Conservation (phyloP, 1,139 yeast species). For the Dujonia santamariae region DNA sequence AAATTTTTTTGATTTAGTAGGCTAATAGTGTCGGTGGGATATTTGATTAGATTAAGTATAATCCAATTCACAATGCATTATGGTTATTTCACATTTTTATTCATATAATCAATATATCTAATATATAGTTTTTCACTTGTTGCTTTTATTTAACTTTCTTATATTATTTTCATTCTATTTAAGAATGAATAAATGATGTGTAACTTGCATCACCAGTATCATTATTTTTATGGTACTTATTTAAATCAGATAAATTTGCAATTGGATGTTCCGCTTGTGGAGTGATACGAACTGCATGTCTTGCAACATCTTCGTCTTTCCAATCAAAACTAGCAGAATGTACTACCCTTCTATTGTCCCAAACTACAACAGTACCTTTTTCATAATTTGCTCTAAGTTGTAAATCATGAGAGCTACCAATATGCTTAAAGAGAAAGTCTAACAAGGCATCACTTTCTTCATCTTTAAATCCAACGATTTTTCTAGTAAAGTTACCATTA, state of each 20-base stretch:
- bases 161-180: not conserved
- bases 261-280: slow-evolving; percentile 55
- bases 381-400: slow-evolving; percentile 42
- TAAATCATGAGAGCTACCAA: slow-evolving; percentile 40
- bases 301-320: slow-evolving; percentile 46
- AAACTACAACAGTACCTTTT: slow-evolving; percentile 57
- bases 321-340: slow-evolving; percentile 68
- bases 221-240: slow-evolving; percentile 12
- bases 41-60: too few species aligned
- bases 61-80: too few species aligned
- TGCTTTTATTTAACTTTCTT: too few species aligned
- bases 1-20: too few species aligned
- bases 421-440: slow-evolving; percentile 42
- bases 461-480: slow-evolving; percentile 24
- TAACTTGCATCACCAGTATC: slow-evolving; percentile 7
- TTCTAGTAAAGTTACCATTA: slow-evolving; percentile 24
- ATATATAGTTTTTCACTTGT: not conserved
- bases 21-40: too few species aligned
- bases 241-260: slow-evolving; percentile 31
- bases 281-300: slow-evolving; percentile 70
- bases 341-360: slow-evolving; percentile 67
- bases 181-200: not conserved
- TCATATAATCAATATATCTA: not conserved
- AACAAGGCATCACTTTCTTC: slow-evolving; percentile 25
- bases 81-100: too few species aligned